A percentile compares a stretch with the other conserved stretches of the same genome.
Conservation (phyloP, 495 filamentous ascomycete genomes). For the Letharia columbiana region DNA sequence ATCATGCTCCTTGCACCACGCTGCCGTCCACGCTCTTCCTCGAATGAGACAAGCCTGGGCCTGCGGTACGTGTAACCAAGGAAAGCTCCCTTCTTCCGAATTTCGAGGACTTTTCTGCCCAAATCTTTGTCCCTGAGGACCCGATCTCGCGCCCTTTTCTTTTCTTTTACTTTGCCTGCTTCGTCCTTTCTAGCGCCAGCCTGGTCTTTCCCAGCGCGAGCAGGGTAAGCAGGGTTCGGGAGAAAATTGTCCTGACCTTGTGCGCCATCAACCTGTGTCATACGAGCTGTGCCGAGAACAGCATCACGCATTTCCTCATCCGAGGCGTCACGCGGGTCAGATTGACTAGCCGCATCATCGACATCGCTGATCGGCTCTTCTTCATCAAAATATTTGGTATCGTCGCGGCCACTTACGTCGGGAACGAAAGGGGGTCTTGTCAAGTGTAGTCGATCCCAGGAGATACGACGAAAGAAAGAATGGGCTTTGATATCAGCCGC, state of each 20-base stretch:
- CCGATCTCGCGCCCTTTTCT: conserved; percentile 67
- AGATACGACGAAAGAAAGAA: conserved; percentile 59
- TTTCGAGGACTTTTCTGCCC: conserved; percentile 57
- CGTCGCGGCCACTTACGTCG: conserved; percentile 56
- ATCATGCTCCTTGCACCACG: conserved; percentile 16
- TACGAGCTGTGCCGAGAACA: not conserved
- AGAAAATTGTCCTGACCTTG: conserved; percentile 10
- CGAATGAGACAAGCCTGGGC: conserved; percentile 34
- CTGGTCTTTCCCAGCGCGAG: not conserved
- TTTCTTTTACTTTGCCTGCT: conserved; percentile 40
- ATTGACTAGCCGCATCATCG: conserved; percentile 28
- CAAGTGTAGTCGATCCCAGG: conserved; percentile 60
- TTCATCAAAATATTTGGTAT: conserved; percentile 86
- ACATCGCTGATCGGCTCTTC: conserved; percentile 54
- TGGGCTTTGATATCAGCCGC: conserved; percentile 72
- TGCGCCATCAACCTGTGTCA: conserved; percentile 21
- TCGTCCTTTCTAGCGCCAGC: not conserved
- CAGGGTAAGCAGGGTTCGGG: not conserved
- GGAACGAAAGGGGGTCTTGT: conserved; percentile 70
- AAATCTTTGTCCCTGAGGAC: conserved; percentile 63
- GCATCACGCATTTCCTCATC: not conserved
- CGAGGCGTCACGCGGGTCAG: not conserved
- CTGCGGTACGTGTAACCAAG: conserved; percentile 81
- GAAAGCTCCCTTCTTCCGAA: conserved; percentile 74
- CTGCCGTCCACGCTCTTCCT: conserved; percentile 21